Evolutionary conservation across 495 filamentous ascomycete species (phyloP).

Genomic region (Chaetomidium leptoderma): DNA sequence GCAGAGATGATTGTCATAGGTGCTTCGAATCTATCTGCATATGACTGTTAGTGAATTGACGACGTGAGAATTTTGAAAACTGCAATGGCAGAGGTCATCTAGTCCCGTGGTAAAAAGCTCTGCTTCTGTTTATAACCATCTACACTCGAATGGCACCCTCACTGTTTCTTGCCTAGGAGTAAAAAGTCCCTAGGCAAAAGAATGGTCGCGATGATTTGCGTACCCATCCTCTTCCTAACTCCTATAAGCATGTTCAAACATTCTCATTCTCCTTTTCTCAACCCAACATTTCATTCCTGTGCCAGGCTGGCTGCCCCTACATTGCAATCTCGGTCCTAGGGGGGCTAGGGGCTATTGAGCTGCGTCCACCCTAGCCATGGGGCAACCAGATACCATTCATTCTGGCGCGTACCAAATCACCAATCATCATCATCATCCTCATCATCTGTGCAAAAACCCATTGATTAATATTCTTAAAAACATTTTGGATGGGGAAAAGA

Average conservation of each 20-base stretch:
- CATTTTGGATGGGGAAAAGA: background rate
- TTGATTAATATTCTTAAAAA: no score
- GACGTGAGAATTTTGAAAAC: background rate
- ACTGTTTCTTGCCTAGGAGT: background rate
- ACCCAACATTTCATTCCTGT: background rate
- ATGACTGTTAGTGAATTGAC: no score
- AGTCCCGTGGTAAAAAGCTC: background rate
- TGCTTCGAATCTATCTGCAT: no score
- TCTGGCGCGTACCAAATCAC: constrained; percentile 32
- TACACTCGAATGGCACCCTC: constrained; percentile 9
- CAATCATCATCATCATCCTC: constrained; percentile 79
- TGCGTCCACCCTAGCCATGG: background rate
- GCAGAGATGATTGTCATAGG: background rate
- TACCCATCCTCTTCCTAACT: background rate
- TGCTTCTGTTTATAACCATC: background rate
- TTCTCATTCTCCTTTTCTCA: background rate
- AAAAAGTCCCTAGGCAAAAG: background rate
- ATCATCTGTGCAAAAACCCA: constrained; percentile 60
- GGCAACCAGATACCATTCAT: background rate
- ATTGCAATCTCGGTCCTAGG: background rate
- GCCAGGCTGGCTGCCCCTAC: background rate
- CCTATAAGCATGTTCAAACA: background rate
- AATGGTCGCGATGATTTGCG: background rate
- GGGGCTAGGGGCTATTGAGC: background rate
- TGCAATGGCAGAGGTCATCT: no score